Conservation (phyloP, 345 rosid species). For the Hibiscus mutabilis region DNA sequence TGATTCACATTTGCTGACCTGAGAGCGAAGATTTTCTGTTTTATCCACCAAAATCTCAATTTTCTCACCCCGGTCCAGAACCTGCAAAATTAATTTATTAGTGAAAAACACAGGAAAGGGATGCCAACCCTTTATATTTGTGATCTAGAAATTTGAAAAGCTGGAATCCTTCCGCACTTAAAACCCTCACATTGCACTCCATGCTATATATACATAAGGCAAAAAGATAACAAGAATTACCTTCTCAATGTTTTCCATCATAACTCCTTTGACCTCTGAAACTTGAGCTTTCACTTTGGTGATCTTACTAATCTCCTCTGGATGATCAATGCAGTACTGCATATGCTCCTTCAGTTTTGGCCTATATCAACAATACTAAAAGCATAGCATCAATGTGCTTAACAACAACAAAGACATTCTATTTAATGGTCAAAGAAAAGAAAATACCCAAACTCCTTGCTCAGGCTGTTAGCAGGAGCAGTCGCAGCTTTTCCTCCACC, state of each 20-base stretch:
- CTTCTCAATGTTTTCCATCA: constrained; percentile 48
- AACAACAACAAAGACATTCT: not conserved
- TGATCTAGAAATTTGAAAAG: not conserved
- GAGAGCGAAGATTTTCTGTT: constrained; percentile 71
- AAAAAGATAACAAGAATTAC: constrained; percentile 15
- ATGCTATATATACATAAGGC: too few relatives aligned
- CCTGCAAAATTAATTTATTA: constrained; percentile 24
- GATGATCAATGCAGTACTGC: constrained; percentile 65
- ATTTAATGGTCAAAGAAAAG: not conserved
- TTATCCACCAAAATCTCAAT: constrained; percentile 73
- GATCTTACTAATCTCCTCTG: constrained; percentile 48
- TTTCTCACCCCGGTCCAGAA: constrained; percentile 79
- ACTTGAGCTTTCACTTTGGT: constrained; percentile 59
- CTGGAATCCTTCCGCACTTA: not conserved
- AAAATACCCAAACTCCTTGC: constrained; percentile 30
- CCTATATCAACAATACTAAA: constrained; percentile 18
- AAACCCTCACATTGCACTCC: not conserved
- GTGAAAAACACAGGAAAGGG: not conserved
- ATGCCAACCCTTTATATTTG: not conserved
- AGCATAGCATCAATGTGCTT: not conserved
- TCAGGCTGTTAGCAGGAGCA: constrained; percentile 36
- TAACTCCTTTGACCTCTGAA: constrained; percentile 50
- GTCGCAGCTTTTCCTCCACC: constrained; percentile 44
- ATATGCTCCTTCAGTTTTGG: constrained; percentile 56
- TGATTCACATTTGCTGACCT: constrained; percentile 31